Percentiles rank a stretch among this genome's conserved stretches.
Conservation (phyloP, 2,329 filamentous ascomycete genomes). For the Phyllosticta citribraziliensis region DNA sequence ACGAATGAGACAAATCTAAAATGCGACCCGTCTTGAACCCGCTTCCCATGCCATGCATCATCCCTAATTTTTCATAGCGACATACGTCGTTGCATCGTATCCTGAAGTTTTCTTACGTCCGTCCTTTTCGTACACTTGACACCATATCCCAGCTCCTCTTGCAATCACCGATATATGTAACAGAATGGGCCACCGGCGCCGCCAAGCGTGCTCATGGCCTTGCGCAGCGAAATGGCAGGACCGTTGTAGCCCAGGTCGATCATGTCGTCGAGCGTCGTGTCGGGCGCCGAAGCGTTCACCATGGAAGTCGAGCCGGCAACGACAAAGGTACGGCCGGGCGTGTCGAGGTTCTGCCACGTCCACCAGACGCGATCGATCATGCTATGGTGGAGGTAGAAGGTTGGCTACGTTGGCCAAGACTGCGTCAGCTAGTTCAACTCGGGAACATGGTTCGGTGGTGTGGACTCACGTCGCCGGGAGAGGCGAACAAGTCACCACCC, state of each 20-base stretch:
- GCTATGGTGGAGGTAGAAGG: constrained; percentile 40
- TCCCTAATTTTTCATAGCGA: neutral
- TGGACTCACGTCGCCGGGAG: constrained; percentile 29
- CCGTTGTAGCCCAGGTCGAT: constrained; percentile 32
- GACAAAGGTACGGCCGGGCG: constrained; percentile 25
- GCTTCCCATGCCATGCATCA: neutral
- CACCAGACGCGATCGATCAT: constrained; percentile 41
- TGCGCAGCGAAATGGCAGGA: constrained; percentile 24
- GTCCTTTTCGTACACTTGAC: neutral
- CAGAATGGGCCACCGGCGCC: constrained; percentile 39
- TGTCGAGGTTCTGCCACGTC: constrained; percentile 42
- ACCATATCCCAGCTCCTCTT: neutral
- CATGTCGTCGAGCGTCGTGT: constrained; percentile 36
- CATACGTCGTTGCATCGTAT: neutral
- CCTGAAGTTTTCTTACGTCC: neutral
- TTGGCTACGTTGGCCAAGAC: neutral
- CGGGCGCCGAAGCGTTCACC: constrained; percentile 34
- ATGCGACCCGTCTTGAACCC: neutral
- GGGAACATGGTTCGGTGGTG: neutral
- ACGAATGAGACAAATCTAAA: neutral
- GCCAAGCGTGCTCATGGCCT: constrained; percentile 33
- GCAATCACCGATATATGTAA: constrained; percentile 30
- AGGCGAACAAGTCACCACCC: constrained; percentile 37
- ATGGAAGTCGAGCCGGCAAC: constrained; percentile 35
- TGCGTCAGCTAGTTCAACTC: neutral